Evolutionary conservation across 2,329 filamentous ascomycete genomes (phyloP).

Genomic region (Corinectria fuckeliana): DNA sequence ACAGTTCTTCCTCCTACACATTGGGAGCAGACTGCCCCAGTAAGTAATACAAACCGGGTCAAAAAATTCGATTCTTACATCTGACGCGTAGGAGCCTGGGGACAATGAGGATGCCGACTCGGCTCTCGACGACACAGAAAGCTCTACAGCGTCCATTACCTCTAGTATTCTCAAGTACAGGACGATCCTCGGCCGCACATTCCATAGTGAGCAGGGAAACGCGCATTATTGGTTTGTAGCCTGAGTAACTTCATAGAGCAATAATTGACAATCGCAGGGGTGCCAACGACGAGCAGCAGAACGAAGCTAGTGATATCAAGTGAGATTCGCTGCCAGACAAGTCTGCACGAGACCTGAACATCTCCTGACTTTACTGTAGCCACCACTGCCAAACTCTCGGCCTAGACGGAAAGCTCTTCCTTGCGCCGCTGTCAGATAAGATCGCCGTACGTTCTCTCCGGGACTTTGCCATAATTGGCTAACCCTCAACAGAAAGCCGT

Average conservation of each 20-base stretch:
- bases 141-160: not conserved
- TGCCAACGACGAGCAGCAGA: conserved; percentile 27
- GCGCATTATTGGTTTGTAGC: not conserved
- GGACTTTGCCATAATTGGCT: fast-evolving
- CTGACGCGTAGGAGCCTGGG: no score
- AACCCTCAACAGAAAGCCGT: conserved; percentile 4
- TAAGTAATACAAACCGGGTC: no score
- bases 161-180: not conserved
- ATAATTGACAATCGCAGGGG: conserved; percentile 9
- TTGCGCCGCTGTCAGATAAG: conserved; percentile 15
- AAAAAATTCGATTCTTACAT: no score
- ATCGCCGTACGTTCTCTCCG: conserved; percentile 5
- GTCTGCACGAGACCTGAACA: no score
- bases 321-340: no score
- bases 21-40: no score
- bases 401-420: conserved; percentile 17
- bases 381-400: conserved; percentile 18
- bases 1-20: no score
- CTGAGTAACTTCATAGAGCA: no score
- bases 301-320: conserved; percentile 28
- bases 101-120: not conserved
- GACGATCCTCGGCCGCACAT: not conserved
- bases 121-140: not conserved
- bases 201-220: not conserved
- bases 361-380: no score